Base-by-base conservation (phyloP, 805 yeast species). In the Lipomyces spencermartinsiae region DNA sequence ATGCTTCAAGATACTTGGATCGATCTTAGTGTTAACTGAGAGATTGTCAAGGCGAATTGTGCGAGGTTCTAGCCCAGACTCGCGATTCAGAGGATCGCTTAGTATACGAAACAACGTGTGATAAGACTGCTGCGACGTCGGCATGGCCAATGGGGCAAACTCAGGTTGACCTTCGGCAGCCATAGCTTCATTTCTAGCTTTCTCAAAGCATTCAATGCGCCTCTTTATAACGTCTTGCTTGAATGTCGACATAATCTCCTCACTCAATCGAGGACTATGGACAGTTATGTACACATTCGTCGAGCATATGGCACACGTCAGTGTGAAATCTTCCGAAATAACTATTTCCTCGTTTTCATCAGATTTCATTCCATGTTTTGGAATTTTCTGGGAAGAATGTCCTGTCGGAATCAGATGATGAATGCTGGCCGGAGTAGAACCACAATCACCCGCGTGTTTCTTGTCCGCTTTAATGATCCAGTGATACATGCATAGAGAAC, bases 51-150 rank as follows among this genome's bases (percentile, higher is more conserved):
- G 76, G 68, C 83, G 81, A 51, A 92, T 87, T 0, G 89, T 86
- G 73, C 85, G 88, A 2, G 81, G 78, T 10, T 84, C 85, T 4
- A 82, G 84, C 1, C 76, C 79, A 1, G 83, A 79, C 1, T 75
- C 77, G 31, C 83, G 76, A 8, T 80, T 76, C 29, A 92, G 76
- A 0, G 97, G 94, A 1, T 92, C 93, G 70, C 82, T 85, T 59
- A 91, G 78, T 8, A 90, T 89, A 68, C 86, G 87, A 72, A 84
- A 82, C 19, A 92, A 74, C 0, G 92, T 89, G 60, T 81, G 80
- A 29, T 90, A 80, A 72, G 96, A 89, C 57, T 83, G 85, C 0
- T 84, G 76, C 2, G 87, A 84, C 2, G 85, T 78, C 0, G 96
- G 93, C 0, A 77, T 69, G 10, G 70, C 58, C 8, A 67, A 61